Conservation (phyloP, 1,284 basidiomycete genomes). For the Golubevia sp. region DNA sequence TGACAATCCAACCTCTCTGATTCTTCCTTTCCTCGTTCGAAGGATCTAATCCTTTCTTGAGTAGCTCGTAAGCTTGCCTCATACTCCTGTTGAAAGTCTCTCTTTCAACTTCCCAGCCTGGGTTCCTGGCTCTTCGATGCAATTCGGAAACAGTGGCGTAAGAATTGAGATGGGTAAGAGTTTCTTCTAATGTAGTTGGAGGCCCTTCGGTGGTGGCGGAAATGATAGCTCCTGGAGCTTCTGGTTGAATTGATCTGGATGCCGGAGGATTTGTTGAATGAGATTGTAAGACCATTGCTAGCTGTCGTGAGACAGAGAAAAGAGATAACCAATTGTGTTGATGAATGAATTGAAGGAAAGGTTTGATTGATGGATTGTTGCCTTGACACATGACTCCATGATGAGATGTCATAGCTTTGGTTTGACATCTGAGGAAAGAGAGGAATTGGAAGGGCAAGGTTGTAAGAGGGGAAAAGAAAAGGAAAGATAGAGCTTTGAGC, state of each 20-base stretch:
- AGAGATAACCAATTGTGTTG: conserved; percentile 23
- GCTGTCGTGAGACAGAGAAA: conserved; percentile 13
- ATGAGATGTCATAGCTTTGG: conserved; percentile 16
- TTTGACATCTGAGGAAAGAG: too few relatives aligned
- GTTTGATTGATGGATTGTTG: conserved; percentile 14
- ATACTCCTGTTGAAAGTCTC: conserved; percentile 22
- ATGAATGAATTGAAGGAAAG: conserved; percentile 12
- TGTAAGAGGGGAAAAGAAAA: too few relatives aligned
- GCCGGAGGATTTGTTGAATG: conserved; percentile 12
- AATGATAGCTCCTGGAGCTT: too few relatives aligned
- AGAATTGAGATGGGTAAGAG: conserved; percentile 22
- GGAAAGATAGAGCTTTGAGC: too few relatives aligned
- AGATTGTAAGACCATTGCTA: conserved; percentile 13
- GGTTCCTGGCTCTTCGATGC: conserved; percentile 40
- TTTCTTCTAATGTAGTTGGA: conserved; percentile 25
- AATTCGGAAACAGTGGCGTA: conserved; percentile 49
- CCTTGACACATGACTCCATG: conserved; percentile 39
- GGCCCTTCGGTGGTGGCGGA: conserved; percentile 6
- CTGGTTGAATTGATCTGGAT: background rate
- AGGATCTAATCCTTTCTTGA: conserved; percentile 35
- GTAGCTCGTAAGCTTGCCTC: conserved; percentile 13
- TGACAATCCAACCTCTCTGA: too few relatives aligned
- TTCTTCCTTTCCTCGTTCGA: conserved; percentile 8
- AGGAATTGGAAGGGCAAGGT: too few relatives aligned
- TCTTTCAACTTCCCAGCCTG: conserved; percentile 40